Evolutionary conservation across 1,139 yeast species (phyloP).

Genomic region (Saccharomyces hybrid): DNA sequence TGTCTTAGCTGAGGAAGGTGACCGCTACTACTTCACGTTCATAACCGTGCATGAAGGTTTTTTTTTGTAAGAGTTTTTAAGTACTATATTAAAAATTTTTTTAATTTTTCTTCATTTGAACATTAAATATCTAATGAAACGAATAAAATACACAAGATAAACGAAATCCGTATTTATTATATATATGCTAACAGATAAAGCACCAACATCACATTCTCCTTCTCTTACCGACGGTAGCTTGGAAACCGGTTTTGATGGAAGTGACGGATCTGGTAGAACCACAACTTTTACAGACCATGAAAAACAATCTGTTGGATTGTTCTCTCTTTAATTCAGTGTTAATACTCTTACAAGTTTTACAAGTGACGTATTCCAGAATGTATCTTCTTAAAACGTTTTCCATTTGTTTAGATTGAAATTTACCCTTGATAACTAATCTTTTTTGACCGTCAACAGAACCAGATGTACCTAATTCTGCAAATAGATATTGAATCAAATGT

Average conservation of each 20-base stretch:
- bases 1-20: not conserved
- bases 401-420: conserved; percentile 95
- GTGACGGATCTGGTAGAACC: conserved; percentile 96
- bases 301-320: conserved; percentile 90
- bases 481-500: conserved; percentile 90
- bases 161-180: conserved; percentile 3
- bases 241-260: conserved; percentile 98
- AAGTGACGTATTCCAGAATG: conserved; percentile 92
- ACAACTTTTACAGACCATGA: conserved; percentile 96
- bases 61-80: not conserved
- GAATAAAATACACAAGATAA: conserved; percentile 8
- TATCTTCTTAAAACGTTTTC: conserved; percentile 94
- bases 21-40: not conserved
- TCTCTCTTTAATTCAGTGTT: conserved; percentile 94
- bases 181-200: conserved; percentile 1
- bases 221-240: conserved; percentile 63
- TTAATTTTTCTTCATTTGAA: not conserved
- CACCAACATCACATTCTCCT: conserved; percentile 27
- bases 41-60: not conserved
- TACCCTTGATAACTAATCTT: conserved; percentile 94
- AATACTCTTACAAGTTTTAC: conserved; percentile 97
- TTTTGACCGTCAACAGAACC: conserved; percentile 98
- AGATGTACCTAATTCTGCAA: conserved; percentile 98
- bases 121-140: conserved; percentile 1
- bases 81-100: not conserved